phyloP scores from a whole-genome alignment of 2,329 filamentous ascomycete species.

The Plectosphaerella cucumerina region DNA sequence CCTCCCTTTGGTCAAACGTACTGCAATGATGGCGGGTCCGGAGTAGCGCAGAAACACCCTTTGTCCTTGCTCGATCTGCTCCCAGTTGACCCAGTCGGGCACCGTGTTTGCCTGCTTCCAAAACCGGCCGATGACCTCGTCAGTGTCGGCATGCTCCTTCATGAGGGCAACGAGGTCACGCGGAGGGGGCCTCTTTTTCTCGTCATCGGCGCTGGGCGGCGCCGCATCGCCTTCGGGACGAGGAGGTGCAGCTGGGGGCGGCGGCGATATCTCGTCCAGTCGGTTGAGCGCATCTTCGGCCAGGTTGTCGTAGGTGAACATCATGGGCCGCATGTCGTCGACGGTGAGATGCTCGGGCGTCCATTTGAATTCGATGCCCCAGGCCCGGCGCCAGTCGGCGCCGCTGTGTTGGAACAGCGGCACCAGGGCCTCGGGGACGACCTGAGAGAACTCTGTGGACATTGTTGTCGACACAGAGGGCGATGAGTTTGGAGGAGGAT shows the following conservation, averaged over 20 bases:
- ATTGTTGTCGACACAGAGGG: not conserved
- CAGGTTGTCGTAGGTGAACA: slow-evolving; percentile 64
- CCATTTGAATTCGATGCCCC: slow-evolving; percentile 68
- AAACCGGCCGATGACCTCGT: slow-evolving; percentile 51
- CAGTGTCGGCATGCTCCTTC: slow-evolving; percentile 48
- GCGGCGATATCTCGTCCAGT: slow-evolving; percentile 58
- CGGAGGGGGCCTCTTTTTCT: slow-evolving; percentile 20
- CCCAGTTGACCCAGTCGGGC: slow-evolving; percentile 75
- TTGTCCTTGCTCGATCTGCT: slow-evolving; percentile 69
- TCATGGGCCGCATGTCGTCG: slow-evolving; percentile 55
- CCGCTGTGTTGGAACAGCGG: slow-evolving; percentile 9
- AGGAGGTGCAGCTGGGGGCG: slow-evolving; percentile 20
- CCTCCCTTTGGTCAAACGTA: slow-evolving; percentile 16
- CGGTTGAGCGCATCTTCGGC: slow-evolving; percentile 62
- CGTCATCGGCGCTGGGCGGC: slow-evolving; percentile 17
- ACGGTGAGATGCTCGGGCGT: slow-evolving; percentile 58
- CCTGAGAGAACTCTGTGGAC: not conserved
- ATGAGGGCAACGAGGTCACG: slow-evolving; percentile 63
- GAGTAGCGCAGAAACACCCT: slow-evolving; percentile 76
- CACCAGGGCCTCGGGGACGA: slow-evolving; percentile 4
- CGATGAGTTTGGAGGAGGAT: too few species aligned
- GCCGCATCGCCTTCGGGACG: slow-evolving; percentile 20
- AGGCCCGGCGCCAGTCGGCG: slow-evolving; percentile 27
- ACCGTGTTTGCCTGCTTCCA: slow-evolving; percentile 65
- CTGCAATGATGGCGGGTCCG: slow-evolving; percentile 58